Percentiles rank a stretch among this genome's conserved stretches.
Evolutionary conservation across 176 grass and related monocot genomes (phyloP).

Genomic region (Phoenix dactylifera): DNA sequence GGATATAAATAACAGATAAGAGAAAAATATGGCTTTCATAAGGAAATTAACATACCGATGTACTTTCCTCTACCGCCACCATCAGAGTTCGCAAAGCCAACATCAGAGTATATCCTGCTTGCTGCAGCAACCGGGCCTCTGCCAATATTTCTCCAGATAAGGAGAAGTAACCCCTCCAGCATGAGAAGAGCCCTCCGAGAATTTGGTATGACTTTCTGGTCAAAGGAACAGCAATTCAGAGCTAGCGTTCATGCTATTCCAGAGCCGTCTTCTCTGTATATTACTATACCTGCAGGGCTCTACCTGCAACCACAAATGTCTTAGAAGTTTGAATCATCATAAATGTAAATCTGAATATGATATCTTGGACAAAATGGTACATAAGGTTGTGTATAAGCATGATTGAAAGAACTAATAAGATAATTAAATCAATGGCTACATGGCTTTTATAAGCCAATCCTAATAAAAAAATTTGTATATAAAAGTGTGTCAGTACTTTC

Average conservation of each 20-base stretch:
- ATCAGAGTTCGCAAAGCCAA: background rate
- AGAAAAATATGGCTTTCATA: no score
- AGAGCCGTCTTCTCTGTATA: conserved; percentile 29
- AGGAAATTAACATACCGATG: background rate
- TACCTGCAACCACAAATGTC: conserved; percentile 10
- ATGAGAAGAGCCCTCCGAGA: conserved; percentile 41
- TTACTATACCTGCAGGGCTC: conserved; percentile 2
- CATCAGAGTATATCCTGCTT: conserved; percentile 28
- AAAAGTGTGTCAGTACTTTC: no score
- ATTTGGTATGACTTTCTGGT: conserved; percentile 19
- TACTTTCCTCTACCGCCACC: conserved; percentile 7
- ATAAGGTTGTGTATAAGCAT: no score
- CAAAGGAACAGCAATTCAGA: conserved; percentile 27
- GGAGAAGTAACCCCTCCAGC: conserved; percentile 45
- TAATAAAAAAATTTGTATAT: no score
- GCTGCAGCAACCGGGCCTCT: conserved; percentile 38
- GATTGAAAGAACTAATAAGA: no score
- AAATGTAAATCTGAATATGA: no score
- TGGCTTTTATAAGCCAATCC: no score
- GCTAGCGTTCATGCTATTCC: conserved; percentile 22
- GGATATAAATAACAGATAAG: no score
- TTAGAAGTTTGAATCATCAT: no score
- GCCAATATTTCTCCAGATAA: conserved; percentile 29
- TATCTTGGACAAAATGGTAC: no score
- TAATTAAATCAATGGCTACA: no score